Percentiles rank a stretch among this genome's conserved stretches.
Evolutionary conservation across 345 rosid species (phyloP).

Genomic region (Punica granatum): DNA sequence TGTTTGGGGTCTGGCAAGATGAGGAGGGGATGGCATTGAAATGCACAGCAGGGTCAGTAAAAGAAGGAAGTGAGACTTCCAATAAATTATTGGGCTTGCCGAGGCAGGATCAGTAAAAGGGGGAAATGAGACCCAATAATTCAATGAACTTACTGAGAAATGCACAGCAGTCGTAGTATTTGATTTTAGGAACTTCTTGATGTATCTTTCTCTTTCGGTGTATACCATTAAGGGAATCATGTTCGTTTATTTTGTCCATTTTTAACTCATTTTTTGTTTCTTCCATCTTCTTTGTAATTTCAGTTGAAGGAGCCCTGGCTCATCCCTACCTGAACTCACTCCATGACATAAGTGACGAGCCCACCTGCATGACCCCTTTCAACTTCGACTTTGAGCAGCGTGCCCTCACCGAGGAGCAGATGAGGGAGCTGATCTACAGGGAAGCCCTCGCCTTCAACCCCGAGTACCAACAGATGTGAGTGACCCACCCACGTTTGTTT

Average conservation of each 20-base stretch:
- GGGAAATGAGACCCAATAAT: not conserved
- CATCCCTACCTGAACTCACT: slow-evolving; percentile 66
- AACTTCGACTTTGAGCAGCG: slow-evolving; percentile 67
- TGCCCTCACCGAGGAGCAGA: slow-evolving; percentile 59
- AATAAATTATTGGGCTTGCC: too few relatives aligned
- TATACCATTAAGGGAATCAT: not conserved
- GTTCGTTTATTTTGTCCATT: not conserved
- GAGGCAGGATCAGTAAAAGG: not conserved
- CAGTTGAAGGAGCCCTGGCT: slow-evolving; percentile 79
- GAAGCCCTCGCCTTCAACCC: slow-evolving; percentile 88
- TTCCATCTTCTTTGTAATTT: not conserved
- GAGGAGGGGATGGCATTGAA: not conserved
- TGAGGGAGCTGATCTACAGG: slow-evolving; percentile 72
- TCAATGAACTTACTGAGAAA: not conserved
- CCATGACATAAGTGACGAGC: slow-evolving; percentile 68
- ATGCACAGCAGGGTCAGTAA: too few relatives aligned
- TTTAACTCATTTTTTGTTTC: not conserved
- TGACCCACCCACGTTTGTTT: not conserved
- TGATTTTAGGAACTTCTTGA: not conserved
- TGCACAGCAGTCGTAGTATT: not conserved
- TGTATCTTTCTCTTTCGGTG: not conserved
- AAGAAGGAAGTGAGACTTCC: too few relatives aligned
- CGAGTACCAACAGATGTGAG: slow-evolving; percentile 31
- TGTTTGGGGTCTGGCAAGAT: not conserved
- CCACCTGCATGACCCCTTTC: slow-evolving; percentile 64